Conservation (phyloP, 345 rosid species). For the Salix udensis region DNA sequence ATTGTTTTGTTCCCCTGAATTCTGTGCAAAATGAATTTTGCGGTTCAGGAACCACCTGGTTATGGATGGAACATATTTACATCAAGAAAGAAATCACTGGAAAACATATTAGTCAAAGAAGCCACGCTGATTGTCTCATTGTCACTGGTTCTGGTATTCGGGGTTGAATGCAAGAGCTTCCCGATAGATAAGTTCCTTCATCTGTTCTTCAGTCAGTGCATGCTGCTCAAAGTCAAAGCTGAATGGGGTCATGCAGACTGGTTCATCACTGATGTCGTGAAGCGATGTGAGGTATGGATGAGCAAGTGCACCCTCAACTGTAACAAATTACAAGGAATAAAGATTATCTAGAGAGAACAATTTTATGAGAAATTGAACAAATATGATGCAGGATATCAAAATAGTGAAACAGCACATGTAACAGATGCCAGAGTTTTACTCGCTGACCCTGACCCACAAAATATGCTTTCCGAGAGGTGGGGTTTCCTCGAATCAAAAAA, state of each 20-base stretch:
- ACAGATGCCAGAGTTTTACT: too few relatives aligned
- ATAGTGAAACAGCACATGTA: not conserved
- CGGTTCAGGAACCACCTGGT: slow-evolving; percentile 33
- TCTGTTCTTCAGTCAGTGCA: slow-evolving; percentile 62
- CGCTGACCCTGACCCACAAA: too few relatives aligned
- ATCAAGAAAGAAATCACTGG: slow-evolving; percentile 22
- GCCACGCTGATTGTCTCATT: slow-evolving; percentile 8
- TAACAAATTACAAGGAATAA: not conserved
- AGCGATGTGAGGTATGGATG: slow-evolving; percentile 68
- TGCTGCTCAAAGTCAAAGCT: slow-evolving; percentile 69
- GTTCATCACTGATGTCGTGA: slow-evolving; percentile 70
- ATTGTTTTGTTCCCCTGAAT: slow-evolving; percentile 19
- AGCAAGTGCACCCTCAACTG: slow-evolving; percentile 82
- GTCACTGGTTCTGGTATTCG: slow-evolving; percentile 44
- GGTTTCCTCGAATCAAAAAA: too few relatives aligned
- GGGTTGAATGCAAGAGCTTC: slow-evolving; percentile 89
- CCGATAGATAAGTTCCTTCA: slow-evolving; percentile 74
- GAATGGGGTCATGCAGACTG: slow-evolving; percentile 67
- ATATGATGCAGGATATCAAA: not conserved
- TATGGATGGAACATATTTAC: slow-evolving; percentile 42
- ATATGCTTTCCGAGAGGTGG: too few relatives aligned
- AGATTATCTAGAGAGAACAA: not conserved
- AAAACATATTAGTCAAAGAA: slow-evolving; percentile 13
- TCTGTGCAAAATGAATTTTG: slow-evolving; percentile 26
- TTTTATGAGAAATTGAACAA: not conserved